phyloP scores from a whole-genome alignment of 495 filamentous ascomycete species.

The Apiosordaria backusii region DNA sequence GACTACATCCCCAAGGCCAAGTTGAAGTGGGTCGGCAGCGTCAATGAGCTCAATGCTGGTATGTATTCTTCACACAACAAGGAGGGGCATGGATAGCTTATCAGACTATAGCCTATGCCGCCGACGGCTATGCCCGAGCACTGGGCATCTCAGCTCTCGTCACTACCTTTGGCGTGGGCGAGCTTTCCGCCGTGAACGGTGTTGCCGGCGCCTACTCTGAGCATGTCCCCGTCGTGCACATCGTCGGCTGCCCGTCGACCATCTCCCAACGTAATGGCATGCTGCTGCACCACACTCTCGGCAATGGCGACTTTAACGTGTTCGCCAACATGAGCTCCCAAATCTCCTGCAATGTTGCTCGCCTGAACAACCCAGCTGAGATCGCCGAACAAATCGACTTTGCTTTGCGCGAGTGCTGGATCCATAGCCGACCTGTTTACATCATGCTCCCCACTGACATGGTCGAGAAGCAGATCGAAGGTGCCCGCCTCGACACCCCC shows the following conservation, averaged over 20 bases:
- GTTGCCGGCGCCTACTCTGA: slow-evolving; percentile 72
- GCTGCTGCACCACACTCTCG: slow-evolving; percentile 90
- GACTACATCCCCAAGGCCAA: slow-evolving; percentile 62
- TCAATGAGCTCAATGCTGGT: slow-evolving; percentile 81
- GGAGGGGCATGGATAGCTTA: no score
- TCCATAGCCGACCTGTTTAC: slow-evolving; percentile 74
- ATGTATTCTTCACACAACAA: slow-evolving; percentile 9
- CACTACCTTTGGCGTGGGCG: slow-evolving; percentile 79
- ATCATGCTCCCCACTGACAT: slow-evolving; percentile 84
- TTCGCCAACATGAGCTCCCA: slow-evolving; percentile 72
- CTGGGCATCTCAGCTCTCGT: slow-evolving; percentile 69
- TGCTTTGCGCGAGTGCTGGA: slow-evolving; percentile 73
- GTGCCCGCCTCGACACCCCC: slow-evolving; percentile 58
- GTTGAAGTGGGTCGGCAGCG: slow-evolving; percentile 73
- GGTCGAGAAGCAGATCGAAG: slow-evolving; percentile 74
- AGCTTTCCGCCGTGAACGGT: slow-evolving; percentile 71
- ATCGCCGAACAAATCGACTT: slow-evolving; percentile 75
- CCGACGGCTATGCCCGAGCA: slow-evolving; percentile 75
- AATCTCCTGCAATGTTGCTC: slow-evolving; percentile 67
- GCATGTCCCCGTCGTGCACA: slow-evolving; percentile 73
- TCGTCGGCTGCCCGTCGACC: slow-evolving; percentile 69
- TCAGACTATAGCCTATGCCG: slow-evolving; percentile 56
- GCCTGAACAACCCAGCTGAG: slow-evolving; percentile 64
- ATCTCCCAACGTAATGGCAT: slow-evolving; percentile 56
- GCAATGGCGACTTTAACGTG: slow-evolving; percentile 85